phyloP scores from a whole-genome alignment of 179 eudicot species.

The Camellia oleifera region DNA sequence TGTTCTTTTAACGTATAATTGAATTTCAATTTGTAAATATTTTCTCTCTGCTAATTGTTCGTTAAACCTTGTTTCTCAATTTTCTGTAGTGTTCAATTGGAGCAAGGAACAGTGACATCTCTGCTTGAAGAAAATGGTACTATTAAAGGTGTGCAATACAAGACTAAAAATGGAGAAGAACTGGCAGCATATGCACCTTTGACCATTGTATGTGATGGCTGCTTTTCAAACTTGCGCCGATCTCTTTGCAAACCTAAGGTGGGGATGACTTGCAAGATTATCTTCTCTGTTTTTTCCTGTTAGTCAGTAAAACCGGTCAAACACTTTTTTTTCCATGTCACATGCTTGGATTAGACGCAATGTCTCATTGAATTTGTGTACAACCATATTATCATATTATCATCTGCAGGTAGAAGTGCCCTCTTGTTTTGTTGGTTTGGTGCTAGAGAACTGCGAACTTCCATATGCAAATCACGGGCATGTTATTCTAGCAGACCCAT shows the following conservation, averaged over 20 bases:
- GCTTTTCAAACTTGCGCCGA: slow-evolving; percentile 70
- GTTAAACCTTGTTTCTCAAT: slow-evolving; percentile 2
- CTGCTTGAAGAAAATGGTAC: slow-evolving; percentile 74
- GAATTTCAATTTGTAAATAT: not conserved
- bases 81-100: slow-evolving; percentile 57
- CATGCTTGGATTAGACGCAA: not conserved
- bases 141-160: slow-evolving; percentile 77
- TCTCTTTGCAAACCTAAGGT: slow-evolving; percentile 76
- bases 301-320: not conserved
- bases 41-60: not conserved
- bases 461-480: slow-evolving; percentile 81
- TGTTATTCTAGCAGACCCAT: slow-evolving; percentile 81
- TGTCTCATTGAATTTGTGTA: not conserved
- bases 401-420: slow-evolving; percentile 64
- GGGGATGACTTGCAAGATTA: not conserved
- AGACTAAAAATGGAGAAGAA: slow-evolving; percentile 70
- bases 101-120: slow-evolving; percentile 86
- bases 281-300: not conserved
- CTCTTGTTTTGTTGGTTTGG: slow-evolving; percentile 78
- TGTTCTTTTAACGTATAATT: not conserved
- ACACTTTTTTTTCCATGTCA: not conserved
- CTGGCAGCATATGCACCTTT: slow-evolving; percentile 69
- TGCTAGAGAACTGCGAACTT: slow-evolving; percentile 71
- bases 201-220: slow-evolving; percentile 88
- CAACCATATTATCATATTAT: not conserved